Evolutionary conservation across 2,329 filamentous ascomycete species (phyloP).

Genomic region (Lojkania enalia): DNA sequence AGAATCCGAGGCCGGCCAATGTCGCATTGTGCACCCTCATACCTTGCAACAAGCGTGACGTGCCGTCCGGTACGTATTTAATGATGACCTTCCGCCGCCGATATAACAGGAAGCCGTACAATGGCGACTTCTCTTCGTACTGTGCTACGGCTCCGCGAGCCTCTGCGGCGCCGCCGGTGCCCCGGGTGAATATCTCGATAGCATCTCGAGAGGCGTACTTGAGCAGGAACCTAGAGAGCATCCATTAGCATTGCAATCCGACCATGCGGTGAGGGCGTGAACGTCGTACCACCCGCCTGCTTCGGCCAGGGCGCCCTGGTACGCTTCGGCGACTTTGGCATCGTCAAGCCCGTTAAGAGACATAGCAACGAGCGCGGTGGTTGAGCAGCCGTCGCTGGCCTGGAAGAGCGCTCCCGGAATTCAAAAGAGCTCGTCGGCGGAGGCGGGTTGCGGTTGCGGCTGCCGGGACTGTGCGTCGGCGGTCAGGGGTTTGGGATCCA

Average conservation of each 20-base stretch:
- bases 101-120: constrained; percentile 92
- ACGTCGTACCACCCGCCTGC: constrained; percentile 86
- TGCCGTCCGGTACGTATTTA: constrained; percentile 89
- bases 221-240: constrained; percentile 77
- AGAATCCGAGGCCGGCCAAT: not conserved
- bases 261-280: constrained; percentile 6
- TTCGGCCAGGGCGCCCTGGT: constrained; percentile 77
- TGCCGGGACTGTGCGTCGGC: constrained; percentile 7
- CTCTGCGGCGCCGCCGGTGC: constrained; percentile 81
- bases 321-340: constrained; percentile 77
- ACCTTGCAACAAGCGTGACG: constrained; percentile 93
- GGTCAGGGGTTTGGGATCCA: constrained; percentile 10
- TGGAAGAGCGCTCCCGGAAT: too few species aligned
- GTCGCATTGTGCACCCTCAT: constrained; percentile 32
- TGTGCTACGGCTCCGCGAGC: constrained; percentile 75
- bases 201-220: constrained; percentile 90
- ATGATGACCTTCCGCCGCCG: constrained; percentile 86
- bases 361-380: constrained; percentile 58
- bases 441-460: constrained; percentile 3
- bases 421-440: constrained; percentile 8
- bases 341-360: constrained; percentile 94
- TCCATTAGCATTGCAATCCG: constrained; percentile 28
- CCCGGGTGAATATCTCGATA: constrained; percentile 74
- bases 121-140: constrained; percentile 81
- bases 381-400: too few species aligned